These are phyloP conservation scores for Syzygium malaccense DNA, from an alignment of 441 rosid species.

Conservation along the genomic window DNA sequence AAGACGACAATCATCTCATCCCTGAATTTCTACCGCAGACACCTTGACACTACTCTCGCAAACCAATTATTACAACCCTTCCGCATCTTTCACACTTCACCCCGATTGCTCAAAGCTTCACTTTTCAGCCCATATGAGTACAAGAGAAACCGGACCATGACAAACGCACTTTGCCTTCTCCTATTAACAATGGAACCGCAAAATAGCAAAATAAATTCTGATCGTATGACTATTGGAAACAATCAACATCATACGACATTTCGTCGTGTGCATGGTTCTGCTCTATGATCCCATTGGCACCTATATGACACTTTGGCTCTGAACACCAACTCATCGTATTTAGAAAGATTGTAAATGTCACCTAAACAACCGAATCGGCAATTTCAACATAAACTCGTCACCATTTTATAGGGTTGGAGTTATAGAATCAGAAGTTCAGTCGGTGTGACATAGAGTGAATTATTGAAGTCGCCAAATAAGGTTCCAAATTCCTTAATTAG, in stretches of 20 bases:
- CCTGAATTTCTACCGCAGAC: rapidly evolving
- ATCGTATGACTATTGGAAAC: neutral
- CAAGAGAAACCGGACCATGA: neutral
- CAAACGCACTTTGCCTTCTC: neutral
- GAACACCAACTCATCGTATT: neutral
- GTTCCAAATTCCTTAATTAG: neutral
- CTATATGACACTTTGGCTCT: neutral
- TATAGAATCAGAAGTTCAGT: neutral
- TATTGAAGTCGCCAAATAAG: neutral
- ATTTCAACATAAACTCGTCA: neutral
- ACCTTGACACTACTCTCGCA: rapidly evolving
- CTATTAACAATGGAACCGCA: neutral
- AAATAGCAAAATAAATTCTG: neutral
- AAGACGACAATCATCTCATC: neutral
- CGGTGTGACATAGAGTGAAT: neutral
- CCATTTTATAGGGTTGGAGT: neutral
- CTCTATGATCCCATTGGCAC: neutral
- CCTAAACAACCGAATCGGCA: neutral
- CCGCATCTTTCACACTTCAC: neutral
- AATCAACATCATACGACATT: neutral
- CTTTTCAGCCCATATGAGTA: rapidly evolving
- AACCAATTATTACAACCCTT: neutral
- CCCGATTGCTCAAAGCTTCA: neutral
- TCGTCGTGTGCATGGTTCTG: neutral
- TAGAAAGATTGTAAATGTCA: neutral